Conservation (phyloP, 306 rosid genomes). For the Quercus agrifolia region DNA sequence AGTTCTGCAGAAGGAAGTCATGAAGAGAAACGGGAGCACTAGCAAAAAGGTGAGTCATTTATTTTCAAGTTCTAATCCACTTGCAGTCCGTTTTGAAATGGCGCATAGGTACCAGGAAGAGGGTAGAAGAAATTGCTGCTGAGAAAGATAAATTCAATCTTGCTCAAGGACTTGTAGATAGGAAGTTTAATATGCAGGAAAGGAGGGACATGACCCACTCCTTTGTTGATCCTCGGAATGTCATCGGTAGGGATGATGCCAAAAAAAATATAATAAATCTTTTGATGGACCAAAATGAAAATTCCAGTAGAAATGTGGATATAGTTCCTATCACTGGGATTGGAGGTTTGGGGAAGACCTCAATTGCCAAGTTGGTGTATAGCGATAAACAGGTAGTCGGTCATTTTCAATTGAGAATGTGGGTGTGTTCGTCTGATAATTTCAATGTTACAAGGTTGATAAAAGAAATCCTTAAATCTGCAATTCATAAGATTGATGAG, state of each 20-base stretch:
- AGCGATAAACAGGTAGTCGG: neutral
- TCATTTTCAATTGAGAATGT: conserved; percentile 14
- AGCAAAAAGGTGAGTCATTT: too few species aligned
- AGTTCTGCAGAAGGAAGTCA: too few species aligned
- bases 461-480: conserved; percentile 14
- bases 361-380: neutral
- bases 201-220: too few species aligned
- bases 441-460: conserved; percentile 8
- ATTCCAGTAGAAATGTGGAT: neutral
- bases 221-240: too few species aligned
- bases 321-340: neutral
- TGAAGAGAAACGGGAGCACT: too few species aligned
- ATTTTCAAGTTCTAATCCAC: too few species aligned
- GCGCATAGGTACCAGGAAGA: too few species aligned
- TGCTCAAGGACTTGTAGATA: too few species aligned
- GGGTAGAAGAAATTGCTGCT: too few species aligned
- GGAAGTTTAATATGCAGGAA: rapidly evolving
- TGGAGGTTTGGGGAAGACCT: neutral
- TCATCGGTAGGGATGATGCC: neutral
- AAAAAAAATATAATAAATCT: neutral
- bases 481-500: neutral
- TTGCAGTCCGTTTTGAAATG: too few species aligned
- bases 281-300: neutral
- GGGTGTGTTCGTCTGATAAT: conserved; percentile 20
- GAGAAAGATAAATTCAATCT: too few species aligned